Evolutionary conservation across 1,284 basidiomycete species (phyloP).

Genomic region (Mycocalia duriaeana): DNA sequence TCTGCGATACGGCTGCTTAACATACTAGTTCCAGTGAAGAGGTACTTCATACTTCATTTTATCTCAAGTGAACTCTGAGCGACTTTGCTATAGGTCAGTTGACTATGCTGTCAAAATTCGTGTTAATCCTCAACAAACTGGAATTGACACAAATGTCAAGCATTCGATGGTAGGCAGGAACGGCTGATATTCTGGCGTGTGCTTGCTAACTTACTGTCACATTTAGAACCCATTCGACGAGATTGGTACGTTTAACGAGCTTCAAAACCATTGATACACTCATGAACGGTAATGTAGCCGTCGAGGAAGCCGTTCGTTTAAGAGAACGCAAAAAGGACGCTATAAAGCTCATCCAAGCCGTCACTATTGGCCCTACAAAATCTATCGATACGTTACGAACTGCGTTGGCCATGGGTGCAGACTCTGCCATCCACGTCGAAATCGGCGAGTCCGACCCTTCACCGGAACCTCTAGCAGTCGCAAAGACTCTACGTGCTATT

Average conservation of each 20-base stretch:
- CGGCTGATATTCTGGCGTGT: neutral
- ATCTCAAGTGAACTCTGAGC: conserved; percentile 3
- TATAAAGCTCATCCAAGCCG: conserved; percentile 83
- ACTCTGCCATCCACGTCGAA: conserved; percentile 89
- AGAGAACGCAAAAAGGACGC: conserved; percentile 77
- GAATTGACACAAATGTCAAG: conserved; percentile 92
- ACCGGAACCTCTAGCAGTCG: conserved; percentile 84
- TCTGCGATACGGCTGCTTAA: conserved; percentile 71
- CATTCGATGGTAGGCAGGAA: conserved; percentile 82
- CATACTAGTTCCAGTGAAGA: conserved; percentile 38
- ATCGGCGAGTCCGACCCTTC: conserved; percentile 66
- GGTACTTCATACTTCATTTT: conserved; percentile 5
- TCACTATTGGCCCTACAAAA: conserved; percentile 92
- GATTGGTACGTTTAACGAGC: conserved; percentile 65
- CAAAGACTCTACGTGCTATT: conserved; percentile 78
- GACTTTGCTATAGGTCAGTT: conserved; percentile 47
- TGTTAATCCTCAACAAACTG: conserved; percentile 87
- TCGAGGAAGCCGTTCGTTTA: conserved; percentile 94
- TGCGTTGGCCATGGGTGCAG: conserved; percentile 96
- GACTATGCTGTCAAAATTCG: conserved; percentile 93
- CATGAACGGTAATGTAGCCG: conserved; percentile 75
- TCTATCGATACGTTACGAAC: conserved; percentile 89
- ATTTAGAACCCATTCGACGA: conserved; percentile 92
- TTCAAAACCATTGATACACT: conserved; percentile 1
- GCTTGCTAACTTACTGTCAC: neutral